Evolutionary conservation across 2,329 filamentous ascomycete genomes (phyloP).

Genomic region (Apiospora hydei): DNA sequence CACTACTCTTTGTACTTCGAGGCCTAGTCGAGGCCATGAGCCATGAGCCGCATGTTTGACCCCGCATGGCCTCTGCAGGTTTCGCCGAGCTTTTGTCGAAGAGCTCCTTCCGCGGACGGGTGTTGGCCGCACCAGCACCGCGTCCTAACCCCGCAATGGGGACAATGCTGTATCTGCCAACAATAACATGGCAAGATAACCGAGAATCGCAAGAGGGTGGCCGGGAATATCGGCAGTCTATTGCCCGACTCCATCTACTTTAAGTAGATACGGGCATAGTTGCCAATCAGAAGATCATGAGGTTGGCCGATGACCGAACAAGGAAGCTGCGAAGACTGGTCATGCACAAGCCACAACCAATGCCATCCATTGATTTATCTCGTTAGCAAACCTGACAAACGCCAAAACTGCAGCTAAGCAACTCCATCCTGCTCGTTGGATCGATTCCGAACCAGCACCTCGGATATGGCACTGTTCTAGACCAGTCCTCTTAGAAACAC

Average conservation of each 20-base stretch:
- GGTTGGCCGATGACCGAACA: slow-evolving; percentile 3
- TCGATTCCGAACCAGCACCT: background rate
- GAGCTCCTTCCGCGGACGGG: background rate
- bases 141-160: background rate
- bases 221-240: background rate
- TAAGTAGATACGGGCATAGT: background rate
- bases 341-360: background rate
- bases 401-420: background rate
- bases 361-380: background rate
- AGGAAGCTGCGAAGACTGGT: slow-evolving; percentile 10
- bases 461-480: background rate
- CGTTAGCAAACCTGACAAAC: background rate
- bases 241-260: background rate
- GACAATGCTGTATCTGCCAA: background rate
- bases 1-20: slow-evolving; percentile 37
- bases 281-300: background rate
- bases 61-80: background rate
- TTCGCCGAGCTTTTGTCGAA: background rate
- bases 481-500: background rate
- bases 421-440: background rate
- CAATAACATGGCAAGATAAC: slow-evolving; percentile 3
- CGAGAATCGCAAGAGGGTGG: background rate
- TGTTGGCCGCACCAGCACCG: slow-evolving; percentile 1
- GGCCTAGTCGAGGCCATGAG: background rate
- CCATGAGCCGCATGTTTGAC: background rate